Percentiles rank a stretch among this genome's conserved stretches.
These are phyloP conservation scores for Tolypocladium endophyticum DNA, from an alignment of 2,329 filamentous ascomycete species.

Conservation along the genomic window DNA sequence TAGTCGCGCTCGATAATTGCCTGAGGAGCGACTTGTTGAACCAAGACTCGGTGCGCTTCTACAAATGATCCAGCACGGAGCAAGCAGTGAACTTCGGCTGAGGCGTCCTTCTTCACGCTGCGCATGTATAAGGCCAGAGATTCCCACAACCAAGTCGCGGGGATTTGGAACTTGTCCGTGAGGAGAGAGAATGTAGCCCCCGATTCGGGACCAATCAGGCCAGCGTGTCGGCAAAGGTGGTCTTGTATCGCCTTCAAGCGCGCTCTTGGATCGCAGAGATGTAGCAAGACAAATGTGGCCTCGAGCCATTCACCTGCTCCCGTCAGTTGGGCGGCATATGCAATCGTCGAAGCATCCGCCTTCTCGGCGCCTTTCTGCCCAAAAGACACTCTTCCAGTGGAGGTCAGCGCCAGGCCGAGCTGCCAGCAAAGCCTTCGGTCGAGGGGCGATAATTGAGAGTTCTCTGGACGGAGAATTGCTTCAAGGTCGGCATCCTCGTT, in stretches of 20 bases:
- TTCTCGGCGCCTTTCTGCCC: constrained; percentile 45
- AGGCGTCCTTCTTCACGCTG: constrained; percentile 57
- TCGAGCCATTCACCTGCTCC: constrained; percentile 56
- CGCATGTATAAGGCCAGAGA: constrained; percentile 78
- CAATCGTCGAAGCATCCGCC: constrained; percentile 54
- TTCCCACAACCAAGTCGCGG: constrained; percentile 71
- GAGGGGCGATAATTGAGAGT: constrained; percentile 63
- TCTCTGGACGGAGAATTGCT: constrained; percentile 63
- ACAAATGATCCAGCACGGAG: constrained; percentile 65
- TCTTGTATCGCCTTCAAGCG: constrained; percentile 61
- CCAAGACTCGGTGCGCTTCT: constrained; percentile 77
- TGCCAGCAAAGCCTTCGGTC: constrained; percentile 78
- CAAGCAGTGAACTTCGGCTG: constrained; percentile 66
- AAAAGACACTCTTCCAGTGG: constrained; percentile 39
- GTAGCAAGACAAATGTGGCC: constrained; percentile 67
- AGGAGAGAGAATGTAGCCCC: constrained; percentile 48
- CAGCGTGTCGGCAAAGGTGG: constrained; percentile 62
- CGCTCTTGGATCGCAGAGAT: constrained; percentile 53
- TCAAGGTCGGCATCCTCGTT: constrained; percentile 49
- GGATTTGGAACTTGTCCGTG: constrained; percentile 57
- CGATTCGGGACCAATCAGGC: constrained; percentile 49
- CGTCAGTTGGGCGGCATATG: constrained; percentile 55
- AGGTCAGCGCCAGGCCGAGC: constrained; percentile 57
- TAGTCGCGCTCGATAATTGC: constrained; percentile 79
- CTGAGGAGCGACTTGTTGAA: constrained; percentile 68